Percentiles rank a stretch among this genome's conserved stretches.
These are phyloP conservation scores for Diaporthe sp. DNA, from an alignment of 2,329 filamentous ascomycete genomes.

Conservation along the genomic window DNA sequence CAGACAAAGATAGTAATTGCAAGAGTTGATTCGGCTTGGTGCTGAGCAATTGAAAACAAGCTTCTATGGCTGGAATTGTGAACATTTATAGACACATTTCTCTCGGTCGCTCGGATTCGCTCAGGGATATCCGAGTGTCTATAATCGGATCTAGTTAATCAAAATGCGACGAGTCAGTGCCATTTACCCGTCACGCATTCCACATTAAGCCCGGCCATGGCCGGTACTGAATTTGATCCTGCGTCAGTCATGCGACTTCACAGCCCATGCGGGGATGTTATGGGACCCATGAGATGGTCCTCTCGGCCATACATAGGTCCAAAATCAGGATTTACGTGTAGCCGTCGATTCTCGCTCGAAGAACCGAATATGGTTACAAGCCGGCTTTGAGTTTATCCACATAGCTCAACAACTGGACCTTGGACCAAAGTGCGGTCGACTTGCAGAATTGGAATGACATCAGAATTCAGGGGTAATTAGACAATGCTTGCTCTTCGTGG, in stretches of 20 bases:
- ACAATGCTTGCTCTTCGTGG: background rate
- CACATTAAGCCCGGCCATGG: background rate
- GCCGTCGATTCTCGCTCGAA: background rate
- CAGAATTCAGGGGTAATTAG: background rate
- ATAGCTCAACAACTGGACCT: background rate
- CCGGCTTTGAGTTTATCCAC: slow-evolving; percentile 1
- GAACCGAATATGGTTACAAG: background rate
- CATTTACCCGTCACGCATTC: slow-evolving; percentile 1
- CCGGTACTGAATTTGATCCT: slow-evolving; percentile 9
- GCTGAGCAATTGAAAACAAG: background rate
- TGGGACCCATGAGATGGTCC: background rate
- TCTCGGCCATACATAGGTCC: background rate
- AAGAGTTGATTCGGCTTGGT: background rate
- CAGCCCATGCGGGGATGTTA: slow-evolving; percentile 21
- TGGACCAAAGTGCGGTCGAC: no score
- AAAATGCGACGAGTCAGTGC: slow-evolving; percentile 20
- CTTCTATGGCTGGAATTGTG: background rate
- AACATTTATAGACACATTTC: background rate
- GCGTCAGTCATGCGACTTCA: slow-evolving; percentile 8
- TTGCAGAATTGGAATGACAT: background rate
- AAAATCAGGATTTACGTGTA: background rate
- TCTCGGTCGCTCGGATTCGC: background rate
- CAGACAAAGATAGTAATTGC: background rate
- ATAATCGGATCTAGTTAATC: background rate
- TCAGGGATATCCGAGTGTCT: slow-evolving; percentile 9